Conservation (phyloP, 768 basidiomycete species). For the Serendipita sp. region DNA sequence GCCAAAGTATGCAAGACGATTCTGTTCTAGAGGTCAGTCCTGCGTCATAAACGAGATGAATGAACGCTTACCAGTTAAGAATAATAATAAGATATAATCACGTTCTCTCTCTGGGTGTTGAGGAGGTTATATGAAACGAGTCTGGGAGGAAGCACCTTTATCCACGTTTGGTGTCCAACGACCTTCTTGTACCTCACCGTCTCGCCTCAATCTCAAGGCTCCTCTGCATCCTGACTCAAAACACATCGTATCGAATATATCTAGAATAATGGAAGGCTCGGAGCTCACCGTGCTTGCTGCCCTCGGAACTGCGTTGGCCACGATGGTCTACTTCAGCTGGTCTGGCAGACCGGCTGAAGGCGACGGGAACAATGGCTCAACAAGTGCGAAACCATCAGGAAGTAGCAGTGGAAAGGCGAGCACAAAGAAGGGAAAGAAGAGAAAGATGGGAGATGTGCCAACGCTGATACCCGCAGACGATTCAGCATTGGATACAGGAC, state of each 20-base stretch:
- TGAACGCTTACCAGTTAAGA: no score
- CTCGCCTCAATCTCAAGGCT: no score
- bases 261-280: not conserved
- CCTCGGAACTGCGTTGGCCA: not conserved
- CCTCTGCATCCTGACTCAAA: no score
- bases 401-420: not conserved
- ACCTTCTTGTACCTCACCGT: no score
- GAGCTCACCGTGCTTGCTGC: not conserved
- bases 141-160: no score
- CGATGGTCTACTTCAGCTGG: constrained; percentile 3
- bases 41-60: no score
- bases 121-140: no score
- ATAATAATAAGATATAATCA: no score
- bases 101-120: no score
- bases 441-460: not conserved
- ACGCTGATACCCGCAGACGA: not conserved
- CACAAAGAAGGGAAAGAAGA: not conserved
- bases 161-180: no score
- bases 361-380: not conserved
- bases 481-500: not conserved
- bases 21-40: no score
- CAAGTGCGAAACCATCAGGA: not conserved
- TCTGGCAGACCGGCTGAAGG: not conserved
- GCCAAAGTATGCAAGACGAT: no score
- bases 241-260: not conserved